phyloP scores from a whole-genome alignment of 768 basidiomycete genomes.

The Lanmaoa pseudosensibilis region DNA sequence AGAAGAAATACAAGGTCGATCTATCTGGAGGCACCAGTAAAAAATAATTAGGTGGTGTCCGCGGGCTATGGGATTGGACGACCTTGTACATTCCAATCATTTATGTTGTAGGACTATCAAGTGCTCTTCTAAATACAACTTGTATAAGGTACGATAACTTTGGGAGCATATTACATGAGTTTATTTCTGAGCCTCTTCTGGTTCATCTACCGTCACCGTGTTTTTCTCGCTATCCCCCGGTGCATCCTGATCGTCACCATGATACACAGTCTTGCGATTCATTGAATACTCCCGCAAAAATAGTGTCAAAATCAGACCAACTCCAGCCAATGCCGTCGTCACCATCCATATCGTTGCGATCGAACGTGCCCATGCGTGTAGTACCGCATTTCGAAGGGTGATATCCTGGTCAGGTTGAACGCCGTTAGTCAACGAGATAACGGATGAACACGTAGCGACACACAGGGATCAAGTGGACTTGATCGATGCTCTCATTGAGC shows the following conservation, averaged over 20 bases:
- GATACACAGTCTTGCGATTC: conserved; percentile 48
- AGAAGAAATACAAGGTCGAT: too few relatives aligned
- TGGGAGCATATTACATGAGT: too few relatives aligned
- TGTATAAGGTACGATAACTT: too few relatives aligned
- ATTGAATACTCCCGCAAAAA: conserved; percentile 63
- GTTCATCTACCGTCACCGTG: background rate
- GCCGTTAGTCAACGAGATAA: background rate
- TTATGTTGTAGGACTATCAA: too few relatives aligned
- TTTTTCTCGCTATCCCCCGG: conserved; percentile 20
- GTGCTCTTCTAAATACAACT: too few relatives aligned
- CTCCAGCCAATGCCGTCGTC: conserved; percentile 56
- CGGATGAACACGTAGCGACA: background rate
- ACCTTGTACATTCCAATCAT: too few relatives aligned
- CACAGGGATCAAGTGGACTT: conserved; percentile 33
- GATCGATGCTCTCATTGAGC: conserved; percentile 46
- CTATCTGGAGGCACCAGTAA: too few relatives aligned
- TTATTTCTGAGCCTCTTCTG: background rate
- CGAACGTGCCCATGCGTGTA: conserved; percentile 62
- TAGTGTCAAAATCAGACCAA: conserved; percentile 49
- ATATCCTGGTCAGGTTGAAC: conserved; percentile 55
- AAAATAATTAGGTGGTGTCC: too few relatives aligned
- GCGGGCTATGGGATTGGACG: too few relatives aligned
- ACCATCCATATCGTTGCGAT: conserved; percentile 67
- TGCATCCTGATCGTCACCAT: conserved; percentile 18
- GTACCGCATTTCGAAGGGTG: conserved; percentile 44